phyloP scores from a whole-genome alignment of 1,284 basidiomycete species.

The Rugosomyces carneus region DNA sequence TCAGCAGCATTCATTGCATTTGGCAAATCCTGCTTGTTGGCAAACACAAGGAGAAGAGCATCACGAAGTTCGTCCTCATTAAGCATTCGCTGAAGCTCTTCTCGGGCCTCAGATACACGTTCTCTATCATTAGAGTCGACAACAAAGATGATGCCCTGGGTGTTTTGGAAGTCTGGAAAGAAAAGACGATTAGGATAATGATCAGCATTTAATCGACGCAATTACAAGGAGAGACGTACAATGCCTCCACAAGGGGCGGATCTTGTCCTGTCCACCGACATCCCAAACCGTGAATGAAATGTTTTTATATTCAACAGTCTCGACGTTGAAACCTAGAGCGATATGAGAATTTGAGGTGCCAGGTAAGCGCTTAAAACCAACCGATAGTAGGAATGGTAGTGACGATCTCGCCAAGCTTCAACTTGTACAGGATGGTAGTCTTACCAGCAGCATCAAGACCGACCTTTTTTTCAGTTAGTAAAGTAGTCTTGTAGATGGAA shows the following conservation, averaged over 20 bases:
- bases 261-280: conserved; percentile 99
- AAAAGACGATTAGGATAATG: conserved; percentile 12
- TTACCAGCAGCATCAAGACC: conserved; percentile 97
- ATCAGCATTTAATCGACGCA: conserved; percentile 7
- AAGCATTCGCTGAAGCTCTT: conserved; percentile 99
- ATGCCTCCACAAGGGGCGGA: conserved; percentile 98
- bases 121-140: conserved; percentile 99
- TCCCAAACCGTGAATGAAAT: conserved; percentile 99
- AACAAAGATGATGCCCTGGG: conserved; percentile 99
- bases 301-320: conserved; percentile 99
- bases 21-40: conserved; percentile 98
- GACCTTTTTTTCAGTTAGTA: conserved; percentile 46
- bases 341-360: conserved; percentile 20
- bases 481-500: conserved; percentile 1
- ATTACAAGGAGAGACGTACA: conserved; percentile 51
- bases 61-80: conserved; percentile 99
- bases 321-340: conserved; percentile 89
- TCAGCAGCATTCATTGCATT: conserved; percentile 99
- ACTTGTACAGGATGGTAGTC: conserved; percentile 98
- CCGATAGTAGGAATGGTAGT: conserved; percentile 99
- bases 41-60: conserved; percentile 96
- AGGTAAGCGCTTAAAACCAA: conserved; percentile 36
- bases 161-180: conserved; percentile 96
- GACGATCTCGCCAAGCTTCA: conserved; percentile 98
- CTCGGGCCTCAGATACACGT: conserved; percentile 97